Base-by-base conservation (phyloP, 106 monocot species). In the Agapanthus africanus region DNA sequence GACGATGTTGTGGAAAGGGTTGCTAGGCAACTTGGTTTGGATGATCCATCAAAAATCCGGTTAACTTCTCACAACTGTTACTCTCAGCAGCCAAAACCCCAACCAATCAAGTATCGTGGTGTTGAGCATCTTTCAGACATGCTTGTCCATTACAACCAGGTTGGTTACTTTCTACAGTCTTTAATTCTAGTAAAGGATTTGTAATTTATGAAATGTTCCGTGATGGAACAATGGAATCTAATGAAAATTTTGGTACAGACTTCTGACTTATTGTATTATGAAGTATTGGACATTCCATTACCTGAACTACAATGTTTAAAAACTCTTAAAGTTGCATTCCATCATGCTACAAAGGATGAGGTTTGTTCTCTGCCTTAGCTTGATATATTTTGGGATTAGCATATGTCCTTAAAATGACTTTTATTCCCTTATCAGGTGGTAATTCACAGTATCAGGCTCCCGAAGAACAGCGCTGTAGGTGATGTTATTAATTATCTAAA, bases 81-180 rank as follows among this genome's bases (percentile, higher is more conserved):
- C 69, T 99, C 99, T 69, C 92, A 99, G 77, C 99, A 99, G 44
- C 99, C 99, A 59, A 99, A 99, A 83, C 99, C 93, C 28, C 99
- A 99, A 61, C 93, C 92, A 8, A 87, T 99, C 60, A 99, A 93
- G 67, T 99, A 90, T 60, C 80, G 93, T 18, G 93, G 99, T 73
- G 85, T 80, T 32, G 99, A 93, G 33, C 92, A 81, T 79, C 90
- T 99, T 35, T 82, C 81, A 1, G 99, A 99, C 57, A 99, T 99
- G 99, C 76, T 99, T 7, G 71, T 93, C 39, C 93, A 99, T 71
- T 99, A 93, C 74, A 99, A 99, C 68, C 99, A 99, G 99, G 99
- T 99, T 33, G 30, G 13, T 34, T 34, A 44, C 10, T 40, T 59
- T 54, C 27, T 37, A 35, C 18, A 68, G 32, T 23, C 22, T 33